A percentile compares a stretch with the other conserved stretches of the same genome.
Conservation (phyloP, 352 stramenopile species). For the Plasmopara muralis region DNA sequence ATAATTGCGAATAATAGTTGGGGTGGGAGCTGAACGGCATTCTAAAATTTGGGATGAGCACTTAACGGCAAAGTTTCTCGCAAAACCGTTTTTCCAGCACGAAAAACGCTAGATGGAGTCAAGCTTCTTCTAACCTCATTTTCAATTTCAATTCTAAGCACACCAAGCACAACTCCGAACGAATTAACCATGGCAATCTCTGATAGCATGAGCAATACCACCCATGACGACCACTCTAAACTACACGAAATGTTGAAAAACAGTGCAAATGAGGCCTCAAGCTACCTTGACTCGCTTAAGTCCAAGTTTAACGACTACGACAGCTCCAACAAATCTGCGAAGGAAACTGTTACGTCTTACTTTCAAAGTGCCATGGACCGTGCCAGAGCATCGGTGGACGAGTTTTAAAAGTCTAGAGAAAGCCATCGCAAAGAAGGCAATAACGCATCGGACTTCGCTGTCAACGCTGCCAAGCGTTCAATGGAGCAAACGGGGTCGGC, state of each 20-base stretch:
- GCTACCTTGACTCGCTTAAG: slow-evolving; percentile 38
- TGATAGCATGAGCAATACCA: slow-evolving; percentile 16
- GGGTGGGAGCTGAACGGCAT: too few relatives aligned
- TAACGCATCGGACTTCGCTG: slow-evolving; percentile 15
- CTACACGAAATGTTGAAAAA: slow-evolving; percentile 33
- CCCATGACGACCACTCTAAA: slow-evolving; percentile 32
- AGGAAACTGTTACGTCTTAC: slow-evolving; percentile 28
- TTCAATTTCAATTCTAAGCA: slow-evolving; percentile 10
- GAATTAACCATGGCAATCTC: slow-evolving; percentile 21
- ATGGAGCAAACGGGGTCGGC: slow-evolving; percentile 27
- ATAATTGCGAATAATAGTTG: too few relatives aligned
- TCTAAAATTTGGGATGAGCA: too few relatives aligned
- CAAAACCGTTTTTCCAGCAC: too few relatives aligned
- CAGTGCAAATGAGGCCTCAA: slow-evolving; percentile 21
- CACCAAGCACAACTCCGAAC: slow-evolving; percentile 1
- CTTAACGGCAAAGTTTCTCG: too few relatives aligned
- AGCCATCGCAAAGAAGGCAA: slow-evolving; percentile 13
- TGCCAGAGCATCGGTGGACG: slow-evolving; percentile 15
- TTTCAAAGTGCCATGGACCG: slow-evolving; percentile 34
- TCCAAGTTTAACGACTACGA: slow-evolving; percentile 37
- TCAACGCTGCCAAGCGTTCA: slow-evolving; percentile 24
- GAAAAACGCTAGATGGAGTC: too few relatives aligned
- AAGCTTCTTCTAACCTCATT: slow-evolving; percentile 16
- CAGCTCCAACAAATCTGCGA: slow-evolving; percentile 29
- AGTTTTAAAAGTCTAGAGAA: slow-evolving; percentile 21